Percentiles rank a stretch among this genome's conserved stretches.
phyloP scores from a whole-genome alignment of 1,284 basidiomycete genomes.

The Singerocomus inundabilis region DNA sequence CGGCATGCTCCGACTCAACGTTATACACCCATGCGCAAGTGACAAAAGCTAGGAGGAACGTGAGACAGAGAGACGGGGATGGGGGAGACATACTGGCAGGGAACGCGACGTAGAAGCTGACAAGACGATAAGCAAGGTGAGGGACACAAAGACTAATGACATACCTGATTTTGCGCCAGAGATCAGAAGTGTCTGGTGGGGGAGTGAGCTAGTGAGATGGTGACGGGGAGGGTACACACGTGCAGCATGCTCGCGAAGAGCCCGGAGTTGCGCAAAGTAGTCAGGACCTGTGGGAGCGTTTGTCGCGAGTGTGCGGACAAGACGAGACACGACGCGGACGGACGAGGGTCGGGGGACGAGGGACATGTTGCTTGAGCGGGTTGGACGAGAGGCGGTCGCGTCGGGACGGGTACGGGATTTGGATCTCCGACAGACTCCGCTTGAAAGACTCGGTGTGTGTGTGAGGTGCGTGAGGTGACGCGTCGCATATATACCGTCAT shows the following conservation, averaged over 20 bases:
- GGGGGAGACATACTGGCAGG: conserved; percentile 59
- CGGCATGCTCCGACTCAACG: conserved; percentile 70
- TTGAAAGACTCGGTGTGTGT: conserved; percentile 23
- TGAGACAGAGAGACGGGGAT: conserved; percentile 8
- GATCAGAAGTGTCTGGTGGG: conserved; percentile 65
- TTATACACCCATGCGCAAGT: conserved; percentile 73
- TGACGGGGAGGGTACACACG: conserved; percentile 37
- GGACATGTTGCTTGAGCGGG: conserved; percentile 50
- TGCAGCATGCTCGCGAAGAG: conserved; percentile 65
- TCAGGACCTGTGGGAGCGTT: conserved; percentile 40
- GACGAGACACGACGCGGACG: conserved; percentile 41
- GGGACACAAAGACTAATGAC: conserved; percentile 12
- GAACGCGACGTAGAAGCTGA: conserved; percentile 71
- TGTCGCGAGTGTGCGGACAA: conserved; percentile 41
- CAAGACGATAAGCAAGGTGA: not conserved
- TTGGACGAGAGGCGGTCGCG: conserved; percentile 19
- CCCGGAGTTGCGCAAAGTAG: conserved; percentile 56
- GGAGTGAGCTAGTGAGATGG: conserved; percentile 13
- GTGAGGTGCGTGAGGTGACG: conserved; percentile 19
- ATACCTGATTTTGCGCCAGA: conserved; percentile 86
- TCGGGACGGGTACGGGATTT: conserved; percentile 20
- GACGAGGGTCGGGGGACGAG: conserved; percentile 46
- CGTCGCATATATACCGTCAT: conserved; percentile 36
- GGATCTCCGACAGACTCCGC: conserved; percentile 27
- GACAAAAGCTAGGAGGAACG: conserved; percentile 51